Evolutionary conservation across 2,329 filamentous ascomycete species (phyloP), one percentile per base, ranked within the genome.

Genomic region (Incumbomyces delicatus): DNA sequence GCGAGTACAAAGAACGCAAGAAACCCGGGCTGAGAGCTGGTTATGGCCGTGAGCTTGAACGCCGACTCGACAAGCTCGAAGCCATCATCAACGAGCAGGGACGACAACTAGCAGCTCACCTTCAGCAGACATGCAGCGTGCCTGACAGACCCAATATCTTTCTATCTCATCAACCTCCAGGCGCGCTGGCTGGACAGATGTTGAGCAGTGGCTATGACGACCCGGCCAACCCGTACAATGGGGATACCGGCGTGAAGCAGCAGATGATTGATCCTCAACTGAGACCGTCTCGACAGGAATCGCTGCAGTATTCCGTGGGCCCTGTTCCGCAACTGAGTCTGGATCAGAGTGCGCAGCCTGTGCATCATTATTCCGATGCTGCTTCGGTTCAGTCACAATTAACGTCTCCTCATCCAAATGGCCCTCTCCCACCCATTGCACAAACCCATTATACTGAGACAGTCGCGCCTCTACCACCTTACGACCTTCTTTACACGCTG

Each of bases 401-500:
- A 20, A 54, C 54, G 18, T 56, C 54, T 41, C 54, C 54, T 22
- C 54, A 52, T 49, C 54, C 52, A 14, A 50, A 47, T 14, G 37
- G 14, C 22, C 31, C 32, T 33, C 32, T 20, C 16, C 32, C 33
- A 16, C 32, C 30, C 13, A 14, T 33, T 17, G 30, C 14, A 18
- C 39, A 43, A 22, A 22, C 34, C 29, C 32, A 17, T 2, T 43
- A 20, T 34, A 17, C 22, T 33, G 46, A 48, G 36, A 36, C 20
- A 6, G 17, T 31, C 10, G 44, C 44, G 5, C 32, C 41, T n/a
- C 73, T 88, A 30, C 84, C 84, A 1, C 83, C 83, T 1, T 86
- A 87, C 56, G 83, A 87, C 59, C 66, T 87, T 4, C 66, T 87
- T 0, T 87, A 86, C 57, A 76, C 80, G 2, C 65, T 88, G 6